Percentiles rank a stretch among this genome's conserved stretches.
These are phyloP conservation scores for Alternaria postmessia DNA, from an alignment of 2,329 filamentous ascomycete genomes.

Conservation along the genomic window DNA sequence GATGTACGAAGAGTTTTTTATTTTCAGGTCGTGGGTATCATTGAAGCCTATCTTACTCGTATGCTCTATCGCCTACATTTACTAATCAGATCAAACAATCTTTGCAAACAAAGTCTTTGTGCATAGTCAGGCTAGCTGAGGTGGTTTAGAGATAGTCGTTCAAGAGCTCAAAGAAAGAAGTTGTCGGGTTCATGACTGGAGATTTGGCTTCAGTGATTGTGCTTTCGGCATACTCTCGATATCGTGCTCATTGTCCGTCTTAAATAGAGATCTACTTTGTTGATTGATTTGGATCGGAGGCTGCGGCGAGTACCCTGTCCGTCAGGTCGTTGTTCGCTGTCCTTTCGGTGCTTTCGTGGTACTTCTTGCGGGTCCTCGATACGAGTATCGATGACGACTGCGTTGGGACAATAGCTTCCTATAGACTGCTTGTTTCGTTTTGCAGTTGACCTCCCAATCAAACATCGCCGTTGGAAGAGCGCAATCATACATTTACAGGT, in stretches of 20 bases:
- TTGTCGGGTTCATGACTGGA: neutral
- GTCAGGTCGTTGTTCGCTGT: neutral
- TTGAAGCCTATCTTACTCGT: too few species aligned
- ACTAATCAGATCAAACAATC: too few species aligned
- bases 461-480: neutral
- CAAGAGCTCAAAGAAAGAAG: neutral
- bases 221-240: neutral
- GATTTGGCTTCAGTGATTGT: neutral
- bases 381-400: neutral
- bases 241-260: neutral
- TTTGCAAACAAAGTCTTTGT: neutral
- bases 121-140: neutral
- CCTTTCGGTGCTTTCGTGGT: slow-evolving; percentile 3
- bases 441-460: neutral
- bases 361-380: neutral
- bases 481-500: neutral
- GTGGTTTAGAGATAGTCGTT: neutral
- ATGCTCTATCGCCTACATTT: too few species aligned
- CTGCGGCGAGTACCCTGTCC: neutral
- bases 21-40: too few species aligned
- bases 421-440: neutral
- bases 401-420: neutral
- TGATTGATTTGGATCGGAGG: neutral
- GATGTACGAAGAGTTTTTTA: too few species aligned
- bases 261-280: neutral